Base-by-base conservation (phyloP, 257 asterid genomes). In the Solanum lignicaule region DNA sequence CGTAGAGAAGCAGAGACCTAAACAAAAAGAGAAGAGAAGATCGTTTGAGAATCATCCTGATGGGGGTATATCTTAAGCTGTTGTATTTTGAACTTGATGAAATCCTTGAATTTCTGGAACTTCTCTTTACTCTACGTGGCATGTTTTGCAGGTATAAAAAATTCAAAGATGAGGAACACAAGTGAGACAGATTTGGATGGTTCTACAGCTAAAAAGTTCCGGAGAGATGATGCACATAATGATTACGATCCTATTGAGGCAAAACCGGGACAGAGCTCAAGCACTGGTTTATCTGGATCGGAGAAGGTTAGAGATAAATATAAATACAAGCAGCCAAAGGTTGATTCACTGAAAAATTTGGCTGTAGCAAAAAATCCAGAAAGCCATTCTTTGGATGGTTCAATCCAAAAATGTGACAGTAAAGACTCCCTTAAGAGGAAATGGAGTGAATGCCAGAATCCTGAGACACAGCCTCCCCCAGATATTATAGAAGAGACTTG, bases 161-260 rank as follows among this genome's bases (percentile, higher is more conserved):
- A 86, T 83, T 65, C 92, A 38, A 94, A 93, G 93, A 89, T 85
- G 86, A 94, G 91, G 91, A 92, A 87, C 94, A 92, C 88, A 87
- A 92, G 92, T 81, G 98, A 91, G 88, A 83, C 91, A 88, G 98
- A 90, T 90, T 39, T 84, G 87, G 98, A 92, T 84, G 91, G 90
- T 90, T 90, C 91, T 62, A 92, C 95, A 91, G 89, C 93, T 86
- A 97, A 95, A 93, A 95, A 94, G 92, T 84, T 90, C 18, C 95
- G 94, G 92, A 88, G 92, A 29, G 96, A 93, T 89, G 95, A 90
- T 85, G 87, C 85, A 31, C 91, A 52, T 79, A 62, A 89, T 90
- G 92, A 92, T 83, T 94, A 93, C 87, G 95, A 91, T 87, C 91
- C 88, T 87, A 93, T 90, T n/a, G 92, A 90, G 88, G 85, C 91